Conservation (phyloP, 176 grass and related monocot genomes). For the Carex kokanica region DNA sequence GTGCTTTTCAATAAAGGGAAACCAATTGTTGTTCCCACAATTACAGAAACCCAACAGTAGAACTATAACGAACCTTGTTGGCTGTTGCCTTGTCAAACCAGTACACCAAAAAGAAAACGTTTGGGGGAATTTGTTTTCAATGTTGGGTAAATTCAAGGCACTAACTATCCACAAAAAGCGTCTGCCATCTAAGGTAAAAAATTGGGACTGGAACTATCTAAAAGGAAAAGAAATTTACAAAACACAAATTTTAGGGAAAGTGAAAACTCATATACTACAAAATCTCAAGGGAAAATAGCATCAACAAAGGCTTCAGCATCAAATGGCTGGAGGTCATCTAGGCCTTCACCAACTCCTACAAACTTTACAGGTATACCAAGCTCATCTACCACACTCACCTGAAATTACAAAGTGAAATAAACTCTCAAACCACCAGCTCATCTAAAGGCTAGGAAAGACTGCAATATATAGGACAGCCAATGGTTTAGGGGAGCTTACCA, state of each 20-base stretch:
- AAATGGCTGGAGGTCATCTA: conserved; percentile 95
- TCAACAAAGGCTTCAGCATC: conserved; percentile 87
- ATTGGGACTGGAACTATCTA: not conserved
- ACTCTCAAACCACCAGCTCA: not conserved
- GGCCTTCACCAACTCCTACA: conserved; percentile 81
- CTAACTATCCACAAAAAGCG: not conserved
- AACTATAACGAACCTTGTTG: not conserved
- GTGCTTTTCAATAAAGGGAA: not conserved
- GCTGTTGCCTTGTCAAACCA: not conserved
- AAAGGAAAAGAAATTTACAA: not conserved
- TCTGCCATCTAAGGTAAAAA: not conserved
- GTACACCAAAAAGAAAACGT: not conserved
- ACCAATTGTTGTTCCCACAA: not conserved
- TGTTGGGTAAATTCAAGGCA: not conserved
- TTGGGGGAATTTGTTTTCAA: not conserved
- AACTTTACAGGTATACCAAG: conserved; percentile 96
- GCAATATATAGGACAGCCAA: not conserved
- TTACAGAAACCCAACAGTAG: not conserved
- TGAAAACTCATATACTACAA: not conserved
- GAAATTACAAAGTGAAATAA: conserved; percentile 7
- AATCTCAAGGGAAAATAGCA: conserved; percentile 80
- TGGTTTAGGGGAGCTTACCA: conserved; percentile 47
- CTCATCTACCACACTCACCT: conserved; percentile 96
- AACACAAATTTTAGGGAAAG: not conserved
- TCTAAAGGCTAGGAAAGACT: not conserved